Conservation (phyloP, 1,284 basidiomycete species). For the Stygiomarasmius scandens region DNA sequence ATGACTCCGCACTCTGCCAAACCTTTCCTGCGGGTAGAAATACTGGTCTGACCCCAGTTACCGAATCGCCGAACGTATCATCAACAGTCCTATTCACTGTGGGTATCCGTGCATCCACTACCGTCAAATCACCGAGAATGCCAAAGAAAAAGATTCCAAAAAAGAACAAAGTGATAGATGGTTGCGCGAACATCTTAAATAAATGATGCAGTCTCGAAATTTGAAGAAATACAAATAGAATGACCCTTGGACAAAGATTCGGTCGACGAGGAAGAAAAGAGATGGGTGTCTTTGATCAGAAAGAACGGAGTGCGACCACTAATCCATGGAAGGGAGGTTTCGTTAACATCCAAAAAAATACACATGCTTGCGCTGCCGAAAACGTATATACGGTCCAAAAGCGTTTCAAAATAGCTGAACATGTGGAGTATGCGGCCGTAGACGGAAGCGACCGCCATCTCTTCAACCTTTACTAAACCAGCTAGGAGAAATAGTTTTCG, state of each 20-base stretch:
- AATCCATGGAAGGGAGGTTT: not conserved
- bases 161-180: not conserved
- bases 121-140: not conserved
- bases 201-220: not conserved
- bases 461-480: too few species aligned
- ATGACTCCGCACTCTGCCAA: conserved; percentile 4
- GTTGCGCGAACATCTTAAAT: not conserved
- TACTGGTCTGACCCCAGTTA: conserved; percentile 3
- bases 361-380: not conserved
- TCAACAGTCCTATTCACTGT: conserved; percentile 10
- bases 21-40: conserved; percentile 8
- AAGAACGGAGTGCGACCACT: not conserved
- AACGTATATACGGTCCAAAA: not conserved
- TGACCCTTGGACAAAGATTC: not conserved
- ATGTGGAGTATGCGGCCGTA: not conserved
- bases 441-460: not conserved
- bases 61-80: conserved; percentile 11
- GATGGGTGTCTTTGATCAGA: not conserved
- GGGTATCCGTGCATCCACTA: not conserved
- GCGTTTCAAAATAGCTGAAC: not conserved
- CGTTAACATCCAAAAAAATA: not conserved
- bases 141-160: not conserved
- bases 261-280: not conserved
- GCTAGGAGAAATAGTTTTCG: too few species aligned
- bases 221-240: too few species aligned